A percentile compares a stretch with the other conserved stretches of the same genome.
Conservation (phyloP, 1,284 basidiomycete species). For the Cystobasidium sp. region DNA sequence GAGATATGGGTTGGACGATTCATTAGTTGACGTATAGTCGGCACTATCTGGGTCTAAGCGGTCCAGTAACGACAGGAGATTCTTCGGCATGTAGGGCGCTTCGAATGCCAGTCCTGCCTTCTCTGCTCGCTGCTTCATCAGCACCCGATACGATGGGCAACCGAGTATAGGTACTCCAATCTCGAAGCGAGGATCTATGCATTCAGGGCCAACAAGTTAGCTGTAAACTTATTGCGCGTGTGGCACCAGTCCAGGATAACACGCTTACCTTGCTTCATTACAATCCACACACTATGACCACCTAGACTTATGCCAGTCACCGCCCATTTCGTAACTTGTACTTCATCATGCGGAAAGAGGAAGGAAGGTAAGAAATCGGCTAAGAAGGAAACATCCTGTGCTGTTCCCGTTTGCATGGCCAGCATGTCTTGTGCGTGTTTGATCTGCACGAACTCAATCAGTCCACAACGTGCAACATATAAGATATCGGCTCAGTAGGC, state of each 20-base stretch:
- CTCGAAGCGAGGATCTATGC: constrained; percentile 69
- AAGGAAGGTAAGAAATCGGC: constrained; percentile 79
- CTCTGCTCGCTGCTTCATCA: constrained; percentile 67
- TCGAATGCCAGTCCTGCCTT: constrained; percentile 58
- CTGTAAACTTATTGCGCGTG: too few species aligned
- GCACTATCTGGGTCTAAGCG: constrained; percentile 59
- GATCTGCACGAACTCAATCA: neutral
- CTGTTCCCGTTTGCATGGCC: constrained; percentile 58
- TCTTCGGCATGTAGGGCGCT: constrained; percentile 65
- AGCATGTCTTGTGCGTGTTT: constrained; percentile 43
- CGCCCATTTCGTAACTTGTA: constrained; percentile 69
- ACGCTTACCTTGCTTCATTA: constrained; percentile 65
- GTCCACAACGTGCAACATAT: too few species aligned
- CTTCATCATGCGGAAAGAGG: constrained; percentile 73
- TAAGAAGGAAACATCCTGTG: constrained; percentile 74
- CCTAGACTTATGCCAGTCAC: constrained; percentile 73
- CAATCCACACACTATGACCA: constrained; percentile 76
- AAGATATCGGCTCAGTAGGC: neutral
- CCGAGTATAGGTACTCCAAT: constrained; percentile 75
- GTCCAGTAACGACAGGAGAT: constrained; percentile 63
- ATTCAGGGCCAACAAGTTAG: constrained; percentile 11
- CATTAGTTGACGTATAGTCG: constrained; percentile 23
- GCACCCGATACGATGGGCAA: constrained; percentile 72
- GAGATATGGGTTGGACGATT: constrained; percentile 65
- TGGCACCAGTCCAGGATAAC: too few species aligned